Evolutionary conservation across 768 basidiomycete species (phyloP), one percentile per base, ranked within the genome.

Genomic region (Amanita fuliginea): DNA sequence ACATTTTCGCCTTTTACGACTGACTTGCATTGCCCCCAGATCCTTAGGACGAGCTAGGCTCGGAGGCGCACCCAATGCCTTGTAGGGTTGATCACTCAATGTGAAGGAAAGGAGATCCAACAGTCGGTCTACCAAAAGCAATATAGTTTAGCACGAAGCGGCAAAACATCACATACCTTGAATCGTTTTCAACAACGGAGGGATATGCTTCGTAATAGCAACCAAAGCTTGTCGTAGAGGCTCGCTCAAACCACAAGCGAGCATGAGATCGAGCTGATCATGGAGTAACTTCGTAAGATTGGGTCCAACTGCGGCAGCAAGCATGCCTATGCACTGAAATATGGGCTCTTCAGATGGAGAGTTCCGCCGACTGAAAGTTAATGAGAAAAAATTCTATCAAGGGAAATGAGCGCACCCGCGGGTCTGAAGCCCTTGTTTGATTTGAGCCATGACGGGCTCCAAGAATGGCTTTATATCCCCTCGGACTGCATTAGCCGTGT

Each of bases 291-390:
- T 93, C 0, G 96, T 98, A 42, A 99, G 70, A 63, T 93, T 95
- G 2, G 93, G 93, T 0, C 96, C 96, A 28, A 99, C 93, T 7
- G 96, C 90, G 1, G 82, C 79, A 1, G 94, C 91, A 37, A 99
- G 72, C 92, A 97, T 95, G 33, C 91, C 91, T 52, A 99, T 78
- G 65, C 96, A 98, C 72, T 97, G 90, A 60, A 99, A 98, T 51
- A 98, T 92, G 0, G 94, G 86, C 55, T 92, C 92, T 64, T 97
- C 94, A 13, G 85, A 83, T 2, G 89, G 87, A 1, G 92, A 88
- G 60, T 91, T 93, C 73, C 93, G 95, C 60, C 83, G 82, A 51
- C 80, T 83, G 53, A 24, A 39, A 32, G 37, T 34, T 34, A 19
- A 26, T n/a, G 34, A 22, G 16, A 53, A 19, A 37, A 18, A 21